Conservation (phyloP, 805 yeast species). For the Candida mattraensis region DNA sequence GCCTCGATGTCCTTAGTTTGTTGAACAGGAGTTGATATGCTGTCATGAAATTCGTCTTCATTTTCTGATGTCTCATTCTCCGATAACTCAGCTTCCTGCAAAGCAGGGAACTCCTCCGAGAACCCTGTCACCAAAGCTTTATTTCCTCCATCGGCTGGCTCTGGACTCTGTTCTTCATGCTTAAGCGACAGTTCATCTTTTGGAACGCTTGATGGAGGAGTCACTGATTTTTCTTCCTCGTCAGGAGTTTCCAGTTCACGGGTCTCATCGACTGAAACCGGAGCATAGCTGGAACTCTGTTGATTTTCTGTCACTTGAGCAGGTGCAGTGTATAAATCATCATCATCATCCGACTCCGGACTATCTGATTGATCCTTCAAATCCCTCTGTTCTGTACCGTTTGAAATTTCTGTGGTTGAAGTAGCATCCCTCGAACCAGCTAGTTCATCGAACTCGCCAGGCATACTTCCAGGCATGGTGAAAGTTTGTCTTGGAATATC, state of each 20-base stretch:
- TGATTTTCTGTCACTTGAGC: slow-evolving; percentile 2
- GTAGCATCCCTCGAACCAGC: slow-evolving; percentile 5
- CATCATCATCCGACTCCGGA: slow-evolving; percentile 12
- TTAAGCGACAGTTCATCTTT: too few relatives aligned
- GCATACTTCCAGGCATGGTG: slow-evolving; percentile 18
- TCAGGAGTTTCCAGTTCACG: slow-evolving; percentile 2
- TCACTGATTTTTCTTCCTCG: background rate
- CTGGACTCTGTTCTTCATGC: too few relatives aligned
- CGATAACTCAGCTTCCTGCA: slow-evolving; percentile 51
- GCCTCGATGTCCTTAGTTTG: background rate
- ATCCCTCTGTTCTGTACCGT: slow-evolving; percentile 3
- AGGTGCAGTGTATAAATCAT: slow-evolving; percentile 15
- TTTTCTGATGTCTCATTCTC: slow-evolving; percentile 48
- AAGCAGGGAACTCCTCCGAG: slow-evolving; percentile 61
- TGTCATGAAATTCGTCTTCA: slow-evolving; percentile 42
- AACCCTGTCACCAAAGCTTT: slow-evolving; percentile 14
- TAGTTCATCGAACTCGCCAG: slow-evolving; percentile 14
- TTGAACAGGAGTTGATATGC: slow-evolving; percentile 19
- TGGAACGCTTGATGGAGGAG: too few relatives aligned
- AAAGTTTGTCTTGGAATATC: slow-evolving; percentile 2
- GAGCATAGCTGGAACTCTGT: background rate
- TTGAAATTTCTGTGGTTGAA: slow-evolving; percentile 6
- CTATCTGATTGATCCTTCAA: slow-evolving; percentile 12
- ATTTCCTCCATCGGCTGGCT: too few relatives aligned
- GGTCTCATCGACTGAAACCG: slow-evolving; percentile 1